Evolutionary conservation across 352 stramenopile genomes (phyloP), one percentile per base, ranked within the genome.

Genomic region (Sclerospora graminicola): DNA sequence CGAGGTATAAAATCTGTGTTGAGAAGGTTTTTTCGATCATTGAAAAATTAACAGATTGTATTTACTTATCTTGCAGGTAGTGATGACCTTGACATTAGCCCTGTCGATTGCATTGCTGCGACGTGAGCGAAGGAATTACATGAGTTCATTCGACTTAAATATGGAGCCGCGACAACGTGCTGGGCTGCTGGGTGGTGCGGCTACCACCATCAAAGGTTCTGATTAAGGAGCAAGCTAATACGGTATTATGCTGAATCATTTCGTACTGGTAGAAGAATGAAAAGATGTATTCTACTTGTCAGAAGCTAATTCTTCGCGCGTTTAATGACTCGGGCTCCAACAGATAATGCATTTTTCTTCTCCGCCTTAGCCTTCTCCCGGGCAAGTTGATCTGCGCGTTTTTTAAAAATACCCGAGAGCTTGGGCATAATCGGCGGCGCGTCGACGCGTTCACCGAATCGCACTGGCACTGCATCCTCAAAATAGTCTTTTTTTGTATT

Each of bases 361-460:
- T 42, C 40, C 7, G 59, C 59, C 15, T 71, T 62, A 21, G 62
- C 64, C 45, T 77, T 77, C 36, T 60, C 32, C 19, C 61, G 61
- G 13, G 43, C 54, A 8, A 78, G 51, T 29, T 70, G 54, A 5
- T 80, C 62, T 0, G 74, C 78, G n/a, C 76, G 72, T 44, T 87
- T 87, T 46, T 85, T 76, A 45, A 90, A 86, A 24, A 84, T 84
- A 28, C 78, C 78, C 40, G 66, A 73, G 33, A 89, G 74, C 57
- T 89, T 87, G 9, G 79, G 79, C 59, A 91, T 57, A 42, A 89
- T 77, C 2, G 79, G 79, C 7, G 79, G 79, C n/a, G 76, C 79
- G 45, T 91, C 79, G 31, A 87, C 76, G 13, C 79, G 72, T 10
- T 91, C 79, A 2, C 76, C 76, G 47, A 91, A 91, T 21, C 56